Evolutionary conservation across 164 flowering plant species (phyloP).

Genomic region (Saururus chinensis): DNA sequence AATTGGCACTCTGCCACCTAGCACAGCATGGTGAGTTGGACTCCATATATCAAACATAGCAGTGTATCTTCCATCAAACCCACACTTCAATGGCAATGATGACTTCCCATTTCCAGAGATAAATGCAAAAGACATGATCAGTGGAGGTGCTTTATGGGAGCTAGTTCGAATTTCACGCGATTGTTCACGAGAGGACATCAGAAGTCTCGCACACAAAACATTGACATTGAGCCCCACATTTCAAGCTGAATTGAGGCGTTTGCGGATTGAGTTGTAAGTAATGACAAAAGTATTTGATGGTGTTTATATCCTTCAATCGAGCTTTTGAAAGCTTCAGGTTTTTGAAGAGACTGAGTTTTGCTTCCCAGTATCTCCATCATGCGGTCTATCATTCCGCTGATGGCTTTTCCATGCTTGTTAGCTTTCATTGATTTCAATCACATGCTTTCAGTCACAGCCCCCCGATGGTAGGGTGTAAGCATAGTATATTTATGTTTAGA

Average conservation of each 20-base stretch:
- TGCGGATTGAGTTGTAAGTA: conserved; percentile 30
- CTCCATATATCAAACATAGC: not conserved
- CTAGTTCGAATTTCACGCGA: conserved; percentile 85
- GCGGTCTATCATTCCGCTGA: no score
- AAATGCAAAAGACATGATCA: conserved; percentile 82
- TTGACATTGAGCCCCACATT: conserved; percentile 65
- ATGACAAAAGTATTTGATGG: no score
- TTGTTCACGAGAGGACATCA: conserved; percentile 81
- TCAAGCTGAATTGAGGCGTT: conserved; percentile 58
- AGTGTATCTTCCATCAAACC: not conserved
- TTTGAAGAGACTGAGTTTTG: no score
- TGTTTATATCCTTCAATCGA: no score
- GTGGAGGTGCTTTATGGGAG: conserved; percentile 93
- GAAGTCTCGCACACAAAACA: conserved; percentile 62
- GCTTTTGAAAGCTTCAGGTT: no score
- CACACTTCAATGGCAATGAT: not conserved
- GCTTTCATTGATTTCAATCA: no score
- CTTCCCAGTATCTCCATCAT: no score
- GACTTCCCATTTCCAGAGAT: conserved; percentile 39
- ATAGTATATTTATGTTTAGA: no score
- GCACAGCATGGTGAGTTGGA: conserved; percentile 71
- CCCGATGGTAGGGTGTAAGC: no score
- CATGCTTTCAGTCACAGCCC: no score
- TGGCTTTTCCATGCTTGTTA: no score
- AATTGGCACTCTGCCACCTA: conserved; percentile 94